phyloP scores from a whole-genome alignment of 225 moss, liverwort and hornwort species.

The Pseudisothecium myosuroides region DNA sequence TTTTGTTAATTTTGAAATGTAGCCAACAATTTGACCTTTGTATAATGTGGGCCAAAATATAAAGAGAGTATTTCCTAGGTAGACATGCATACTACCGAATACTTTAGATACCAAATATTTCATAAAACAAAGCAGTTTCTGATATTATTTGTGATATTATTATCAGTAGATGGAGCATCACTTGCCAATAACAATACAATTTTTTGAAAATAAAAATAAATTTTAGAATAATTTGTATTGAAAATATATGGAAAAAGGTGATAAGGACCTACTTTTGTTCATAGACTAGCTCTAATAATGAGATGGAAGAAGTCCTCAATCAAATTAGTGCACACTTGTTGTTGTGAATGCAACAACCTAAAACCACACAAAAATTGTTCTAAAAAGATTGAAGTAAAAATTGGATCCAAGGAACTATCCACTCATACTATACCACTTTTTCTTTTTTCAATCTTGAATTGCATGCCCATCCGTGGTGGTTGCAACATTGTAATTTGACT shows the following conservation, averaged over 20 bases:
- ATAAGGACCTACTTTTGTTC: too few relatives aligned
- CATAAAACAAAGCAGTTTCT: background rate
- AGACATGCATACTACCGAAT: background rate
- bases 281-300: background rate
- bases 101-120: background rate
- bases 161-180: background rate
- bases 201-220: background rate
- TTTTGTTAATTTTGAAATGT: background rate
- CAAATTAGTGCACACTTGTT: background rate
- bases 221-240: background rate
- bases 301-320: background rate
- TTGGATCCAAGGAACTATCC: background rate
- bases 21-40: background rate
- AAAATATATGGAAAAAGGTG: background rate
- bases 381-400: background rate
- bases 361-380: background rate
- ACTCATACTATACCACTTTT: background rate
- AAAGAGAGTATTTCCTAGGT: background rate
- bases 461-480: background rate
- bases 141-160: background rate
- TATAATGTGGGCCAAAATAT: too few relatives aligned
- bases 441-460: background rate
- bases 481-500: fast-evolving
- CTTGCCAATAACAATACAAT: background rate
- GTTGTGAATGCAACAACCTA: background rate